phyloP scores from a whole-genome alignment of 371 early-diverging fungal species.

The Rhizopus arrhizus region DNA sequence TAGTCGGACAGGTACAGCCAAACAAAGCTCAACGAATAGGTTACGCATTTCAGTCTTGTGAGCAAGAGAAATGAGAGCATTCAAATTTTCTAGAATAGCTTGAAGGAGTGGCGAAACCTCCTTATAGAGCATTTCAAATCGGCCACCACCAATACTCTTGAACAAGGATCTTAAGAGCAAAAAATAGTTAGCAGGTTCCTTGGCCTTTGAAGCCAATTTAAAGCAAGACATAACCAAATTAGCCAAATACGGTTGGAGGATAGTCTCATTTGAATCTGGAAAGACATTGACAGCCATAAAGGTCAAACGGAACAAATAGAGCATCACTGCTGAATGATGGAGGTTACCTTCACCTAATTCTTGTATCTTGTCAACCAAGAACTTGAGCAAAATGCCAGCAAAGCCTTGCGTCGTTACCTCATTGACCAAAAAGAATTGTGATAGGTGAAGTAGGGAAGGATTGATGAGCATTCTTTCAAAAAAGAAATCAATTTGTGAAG shows the following conservation, averaged over 20 bases:
- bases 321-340: slow-evolving; percentile 76
- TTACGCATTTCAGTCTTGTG: slow-evolving; percentile 86
- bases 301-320: slow-evolving; percentile 89
- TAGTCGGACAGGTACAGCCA: slow-evolving; percentile 96
- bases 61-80: slow-evolving; percentile 78
- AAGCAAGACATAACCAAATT: slow-evolving; percentile 89
- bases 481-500: slow-evolving; percentile 87
- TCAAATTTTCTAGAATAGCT: slow-evolving; percentile 86
- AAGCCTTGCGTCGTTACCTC: slow-evolving; percentile 79
- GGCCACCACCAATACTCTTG: slow-evolving; percentile 76
- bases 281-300: slow-evolving; percentile 95
- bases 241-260: slow-evolving; percentile 90
- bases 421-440: slow-evolving; percentile 86
- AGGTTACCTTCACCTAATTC: slow-evolving; percentile 80
- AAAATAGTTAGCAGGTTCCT: slow-evolving; percentile 91
- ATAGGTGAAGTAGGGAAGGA: slow-evolving; percentile 78
- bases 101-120: slow-evolving; percentile 94
- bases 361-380: slow-evolving; percentile 82
- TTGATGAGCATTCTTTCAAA: slow-evolving; percentile 86
- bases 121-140: slow-evolving; percentile 71
- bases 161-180: slow-evolving; percentile 87
- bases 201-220: slow-evolving; percentile 79
- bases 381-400: slow-evolving; percentile 76
- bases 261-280: slow-evolving; percentile 89
- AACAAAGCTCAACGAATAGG: slow-evolving; percentile 84